These are phyloP conservation scores for Dendrobium officinale DNA, from an alignment of 106 monocot genomes.

Conservation along the genomic window DNA sequence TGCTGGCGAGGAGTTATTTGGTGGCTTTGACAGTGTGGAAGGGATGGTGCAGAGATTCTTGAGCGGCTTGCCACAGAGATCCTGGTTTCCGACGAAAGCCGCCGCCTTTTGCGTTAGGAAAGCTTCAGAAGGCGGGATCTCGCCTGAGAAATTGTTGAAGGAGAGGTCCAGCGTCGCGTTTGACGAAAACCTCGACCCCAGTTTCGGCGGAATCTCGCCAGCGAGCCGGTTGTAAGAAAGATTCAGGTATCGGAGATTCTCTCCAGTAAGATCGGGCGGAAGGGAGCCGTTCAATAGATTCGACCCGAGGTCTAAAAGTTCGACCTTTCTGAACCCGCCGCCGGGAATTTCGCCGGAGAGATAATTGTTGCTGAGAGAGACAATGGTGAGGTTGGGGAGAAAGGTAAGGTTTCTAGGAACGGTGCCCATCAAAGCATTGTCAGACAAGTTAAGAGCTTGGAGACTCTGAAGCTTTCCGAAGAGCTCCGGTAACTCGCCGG, in stretches of 20 bases:
- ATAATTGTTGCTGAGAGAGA: constrained; percentile 64
- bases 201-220: constrained; percentile 50
- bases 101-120: constrained; percentile 35
- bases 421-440: constrained; percentile 58
- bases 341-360: constrained; percentile 36
- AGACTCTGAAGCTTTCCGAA: constrained; percentile 21
- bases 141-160: constrained; percentile 78
- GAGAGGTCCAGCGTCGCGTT: constrained; percentile 60
- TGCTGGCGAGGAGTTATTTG: constrained; percentile 9
- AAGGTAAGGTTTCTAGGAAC: constrained; percentile 31
- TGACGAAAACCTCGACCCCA: constrained; percentile 31
- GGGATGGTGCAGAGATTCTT: constrained; percentile 56
- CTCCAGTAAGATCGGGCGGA: constrained; percentile 35
- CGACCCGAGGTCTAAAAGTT: constrained; percentile 65
- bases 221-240: constrained; percentile 61
- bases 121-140: constrained; percentile 42
- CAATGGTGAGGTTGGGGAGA: constrained; percentile 63
- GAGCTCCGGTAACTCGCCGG: constrained; percentile 50
- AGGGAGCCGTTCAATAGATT: constrained; percentile 77
- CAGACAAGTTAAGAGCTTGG: constrained; percentile 63
- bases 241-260: constrained; percentile 49
- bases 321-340: constrained; percentile 33
- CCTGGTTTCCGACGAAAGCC: constrained; percentile 61
- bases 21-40: constrained; percentile 32
- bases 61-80: constrained; percentile 75